These are phyloP conservation scores for Quercus tomentella DNA, from an alignment of 331 rosid species.

Conservation along the genomic window DNA sequence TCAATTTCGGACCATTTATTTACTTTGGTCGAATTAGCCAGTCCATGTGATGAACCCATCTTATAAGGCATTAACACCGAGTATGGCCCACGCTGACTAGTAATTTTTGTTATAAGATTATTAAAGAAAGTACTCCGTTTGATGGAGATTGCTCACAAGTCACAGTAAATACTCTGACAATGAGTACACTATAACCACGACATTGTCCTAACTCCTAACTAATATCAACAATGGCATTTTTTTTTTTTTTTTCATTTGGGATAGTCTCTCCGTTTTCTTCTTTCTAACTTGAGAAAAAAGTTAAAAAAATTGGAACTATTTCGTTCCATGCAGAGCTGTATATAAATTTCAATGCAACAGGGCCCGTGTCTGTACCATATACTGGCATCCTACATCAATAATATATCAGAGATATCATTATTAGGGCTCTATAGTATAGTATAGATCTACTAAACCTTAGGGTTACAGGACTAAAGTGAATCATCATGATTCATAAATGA, in stretches of 20 bases:
- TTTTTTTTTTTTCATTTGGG: too few species aligned
- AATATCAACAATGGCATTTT: too few species aligned
- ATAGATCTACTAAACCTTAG: not conserved
- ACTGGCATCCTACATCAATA: too few species aligned
- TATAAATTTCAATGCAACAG: not conserved
- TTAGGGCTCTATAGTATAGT: not conserved
- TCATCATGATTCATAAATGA: too few species aligned
- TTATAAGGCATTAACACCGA: too few species aligned
- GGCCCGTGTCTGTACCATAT: conserved; percentile 7
- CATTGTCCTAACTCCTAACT: too few species aligned
- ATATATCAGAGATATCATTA: not conserved
- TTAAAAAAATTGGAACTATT: too few species aligned
- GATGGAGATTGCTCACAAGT: not conserved
- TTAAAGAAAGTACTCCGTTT: not conserved
- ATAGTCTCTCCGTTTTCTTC: too few species aligned
- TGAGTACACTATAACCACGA: too few species aligned
- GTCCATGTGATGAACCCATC: not conserved
- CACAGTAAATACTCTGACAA: too few species aligned
- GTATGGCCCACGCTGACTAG: not conserved
- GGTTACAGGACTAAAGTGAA: not conserved
- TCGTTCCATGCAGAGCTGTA: not conserved
- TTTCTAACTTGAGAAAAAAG: too few species aligned
- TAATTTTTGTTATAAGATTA: not conserved
- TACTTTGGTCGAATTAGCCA: not conserved
- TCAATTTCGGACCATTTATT: not conserved